A percentile compares a stretch with the other conserved stretches of the same genome.
These are phyloP conservation scores for Fusarium haematococcum DNA, from an alignment of 2,329 filamentous ascomycete genomes.

Conservation along the genomic window DNA sequence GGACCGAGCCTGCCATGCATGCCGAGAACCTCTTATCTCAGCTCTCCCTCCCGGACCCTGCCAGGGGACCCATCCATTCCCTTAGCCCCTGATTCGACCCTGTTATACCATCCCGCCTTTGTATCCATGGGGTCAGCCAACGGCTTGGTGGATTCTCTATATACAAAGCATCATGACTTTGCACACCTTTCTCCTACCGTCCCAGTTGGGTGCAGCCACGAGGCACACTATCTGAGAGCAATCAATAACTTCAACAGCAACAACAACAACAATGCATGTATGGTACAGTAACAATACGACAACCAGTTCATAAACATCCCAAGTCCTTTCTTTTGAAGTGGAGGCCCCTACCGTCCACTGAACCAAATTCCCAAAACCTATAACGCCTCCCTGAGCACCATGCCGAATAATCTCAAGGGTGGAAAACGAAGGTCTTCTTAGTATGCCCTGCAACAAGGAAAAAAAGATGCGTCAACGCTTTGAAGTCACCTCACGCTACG, in stretches of 20 bases:
- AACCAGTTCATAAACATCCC: constrained; percentile 43
- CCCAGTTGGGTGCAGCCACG: constrained; percentile 26
- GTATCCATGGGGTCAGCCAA: background rate
- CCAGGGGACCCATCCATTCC: background rate
- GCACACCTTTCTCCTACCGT: constrained; percentile 20
- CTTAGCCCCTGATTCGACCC: background rate
- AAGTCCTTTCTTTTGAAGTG: constrained; percentile 48
- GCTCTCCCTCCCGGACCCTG: background rate
- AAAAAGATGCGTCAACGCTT: constrained; percentile 12
- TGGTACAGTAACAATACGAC: constrained; percentile 42
- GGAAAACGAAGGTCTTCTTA: constrained; percentile 41
- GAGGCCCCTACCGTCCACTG: constrained; percentile 47
- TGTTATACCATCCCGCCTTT: background rate
- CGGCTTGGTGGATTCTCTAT: constrained; percentile 32
- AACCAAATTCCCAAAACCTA: constrained; percentile 39
- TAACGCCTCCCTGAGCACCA: constrained; percentile 47
- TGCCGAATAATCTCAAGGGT: constrained; percentile 39
- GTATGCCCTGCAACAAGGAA: constrained; percentile 37
- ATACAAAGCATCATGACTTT: constrained; percentile 35
- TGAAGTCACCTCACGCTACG: constrained; percentile 23
- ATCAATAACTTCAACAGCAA: background rate
- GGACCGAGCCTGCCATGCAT: background rate
- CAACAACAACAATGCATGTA: constrained; percentile 39
- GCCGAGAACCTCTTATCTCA: background rate
- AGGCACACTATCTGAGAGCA: constrained; percentile 41